Evolutionary conservation across 164 flowering plant species (phyloP), one percentile per base, ranked within the genome.

Genomic region (Nymphaea colorata): DNA sequence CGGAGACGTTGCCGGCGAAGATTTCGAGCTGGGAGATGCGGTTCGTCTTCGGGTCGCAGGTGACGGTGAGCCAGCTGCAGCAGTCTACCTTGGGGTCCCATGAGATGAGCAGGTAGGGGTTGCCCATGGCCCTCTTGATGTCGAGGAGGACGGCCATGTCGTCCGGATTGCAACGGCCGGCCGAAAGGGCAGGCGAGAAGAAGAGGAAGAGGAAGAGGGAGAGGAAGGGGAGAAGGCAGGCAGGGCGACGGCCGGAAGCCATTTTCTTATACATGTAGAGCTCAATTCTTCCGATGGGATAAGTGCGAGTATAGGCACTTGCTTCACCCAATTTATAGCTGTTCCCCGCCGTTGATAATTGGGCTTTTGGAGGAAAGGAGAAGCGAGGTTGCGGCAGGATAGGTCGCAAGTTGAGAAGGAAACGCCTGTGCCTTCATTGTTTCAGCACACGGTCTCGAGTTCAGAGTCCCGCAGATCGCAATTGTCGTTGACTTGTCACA

Each of bases 121-220:
- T 82, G 83, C 79, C 73, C 2, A 88, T 75, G 66, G 77, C 68
- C 41, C 75, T 14, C 65, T 90, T 90, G 78, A 93, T 86, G 45
- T 73, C 16, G 64, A 93, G 76, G 64, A 92, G 93, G 66, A 72
- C 88, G 41, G 78, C 79, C 47, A 82, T 81, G 87, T 93, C 96
- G 6, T 77, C 25, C 3, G 86, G 80, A 74, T 90, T 70, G 83
- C 98, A 92, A 7, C 68, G 81, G 14, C 3, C 25, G 18, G 70
- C 5, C 64, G 73, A 17, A 4, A 74, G 45, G 25, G 67, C 25
- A 5, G 65, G 60, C 6, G 43, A 25, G 41, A 70, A 47, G 4
- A 62, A 5, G 14, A 59, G 18, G 44, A 64, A n/a, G 62, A 59
- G 18, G 42, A 74, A 60, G 62, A 68, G 47, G 68, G 67, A 62